Evolutionary conservation across 1,284 basidiomycete genomes (phyloP).

Genomic region (Trichosporon coremiiforme): DNA sequence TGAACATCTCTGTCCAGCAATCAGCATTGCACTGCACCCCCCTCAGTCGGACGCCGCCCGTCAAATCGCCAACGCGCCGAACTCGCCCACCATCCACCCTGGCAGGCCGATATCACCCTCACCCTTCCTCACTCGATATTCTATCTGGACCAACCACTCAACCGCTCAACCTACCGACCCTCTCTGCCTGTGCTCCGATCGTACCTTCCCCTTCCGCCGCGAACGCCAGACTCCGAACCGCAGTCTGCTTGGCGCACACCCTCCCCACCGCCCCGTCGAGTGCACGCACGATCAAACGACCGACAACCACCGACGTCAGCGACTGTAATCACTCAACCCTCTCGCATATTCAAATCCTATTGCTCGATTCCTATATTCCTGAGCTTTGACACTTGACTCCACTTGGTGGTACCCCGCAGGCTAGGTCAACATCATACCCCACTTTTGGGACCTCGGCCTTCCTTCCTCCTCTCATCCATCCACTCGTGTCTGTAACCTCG

Average conservation of each 20-base stretch:
- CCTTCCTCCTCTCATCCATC: conserved; percentile 17
- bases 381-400: conserved; percentile 6
- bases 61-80: conserved; percentile 1
- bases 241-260: neutral
- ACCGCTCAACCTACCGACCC: neutral
- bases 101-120: neutral
- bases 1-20: neutral
- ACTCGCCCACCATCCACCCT: neutral
- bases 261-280: neutral
- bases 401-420: conserved; percentile 2
- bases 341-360: neutral
- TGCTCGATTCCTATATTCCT: conserved; percentile 2
- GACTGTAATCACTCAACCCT: neutral
- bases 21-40: neutral
- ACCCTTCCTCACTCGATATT: neutral
- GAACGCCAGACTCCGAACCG: neutral
- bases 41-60: neutral
- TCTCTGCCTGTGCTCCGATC: neutral
- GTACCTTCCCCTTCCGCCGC: neutral
- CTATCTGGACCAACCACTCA: neutral
- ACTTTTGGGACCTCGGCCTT: conserved; percentile 16
- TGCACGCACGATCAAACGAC: neutral
- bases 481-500: conserved; percentile 18
- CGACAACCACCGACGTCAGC: neutral
- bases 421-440: conserved; percentile 18